These are phyloP conservation scores for Eucalyptus tenuipes DNA, from an alignment of 345 rosid genomes.

Conservation along the genomic window DNA sequence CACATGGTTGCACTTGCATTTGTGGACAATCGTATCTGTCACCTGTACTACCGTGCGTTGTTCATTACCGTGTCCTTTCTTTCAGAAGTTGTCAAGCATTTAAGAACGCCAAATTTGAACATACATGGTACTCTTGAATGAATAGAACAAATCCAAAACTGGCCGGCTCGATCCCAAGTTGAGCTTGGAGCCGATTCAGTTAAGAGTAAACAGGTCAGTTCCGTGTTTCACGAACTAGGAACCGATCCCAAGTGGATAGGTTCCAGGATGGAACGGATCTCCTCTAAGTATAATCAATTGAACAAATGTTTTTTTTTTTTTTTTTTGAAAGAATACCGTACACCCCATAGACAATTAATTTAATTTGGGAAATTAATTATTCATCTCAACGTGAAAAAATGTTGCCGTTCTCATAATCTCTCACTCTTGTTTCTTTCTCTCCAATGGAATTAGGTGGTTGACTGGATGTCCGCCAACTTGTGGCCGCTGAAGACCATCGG, in stretches of 20 bases:
- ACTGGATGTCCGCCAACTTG: constrained; percentile 6
- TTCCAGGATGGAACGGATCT: background rate
- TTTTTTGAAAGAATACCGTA: background rate
- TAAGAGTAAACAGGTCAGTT: background rate
- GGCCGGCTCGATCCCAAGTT: background rate
- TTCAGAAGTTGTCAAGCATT: background rate
- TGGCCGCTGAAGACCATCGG: constrained; percentile 16
- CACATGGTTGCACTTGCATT: background rate
- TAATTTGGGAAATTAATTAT: background rate
- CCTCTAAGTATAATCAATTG: background rate
- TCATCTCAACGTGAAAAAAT: background rate
- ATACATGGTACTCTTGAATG: background rate
- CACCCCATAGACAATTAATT: background rate
- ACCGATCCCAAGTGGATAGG: background rate
- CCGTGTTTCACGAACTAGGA: too few relatives aligned
- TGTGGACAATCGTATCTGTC: background rate
- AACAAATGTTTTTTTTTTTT: too few relatives aligned
- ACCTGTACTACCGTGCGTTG: background rate
- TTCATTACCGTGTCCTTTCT: background rate
- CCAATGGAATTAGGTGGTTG: background rate
- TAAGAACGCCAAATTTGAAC: background rate
- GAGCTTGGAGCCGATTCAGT: background rate
- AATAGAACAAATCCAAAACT: background rate
- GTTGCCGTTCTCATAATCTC: too few relatives aligned
- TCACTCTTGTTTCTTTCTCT: background rate